Base-by-base conservation (phyloP, 805 yeast genomes). In the Hanseniaspora meyeri region DNA sequence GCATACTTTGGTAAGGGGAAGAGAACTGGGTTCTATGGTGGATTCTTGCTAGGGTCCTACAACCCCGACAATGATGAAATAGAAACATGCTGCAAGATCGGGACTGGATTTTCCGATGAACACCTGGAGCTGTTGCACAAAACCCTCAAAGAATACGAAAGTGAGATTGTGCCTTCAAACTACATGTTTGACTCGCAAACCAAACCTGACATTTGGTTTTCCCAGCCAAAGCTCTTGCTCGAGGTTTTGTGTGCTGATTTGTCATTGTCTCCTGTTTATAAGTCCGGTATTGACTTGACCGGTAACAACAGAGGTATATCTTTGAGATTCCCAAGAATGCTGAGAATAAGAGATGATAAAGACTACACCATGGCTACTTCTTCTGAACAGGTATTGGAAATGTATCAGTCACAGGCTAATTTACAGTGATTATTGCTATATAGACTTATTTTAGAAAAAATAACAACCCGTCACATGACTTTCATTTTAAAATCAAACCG, bases 51-150 rank as follows among this genome's bases (percentile, higher is more conserved):
- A 51, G 97, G 95, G 0, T 84, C 95, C 34, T 91, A 88, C 66
- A 93, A 93, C 64, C 82, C 81, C 57, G 96, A 91, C 58, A 79
- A 88, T 0, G 97, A 95, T 24, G 97, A 90, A 64, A 88, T 79
- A 66, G 97, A 93, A 68, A 86, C 97, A 0, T 84, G 95, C 43
- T 93, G 98, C 72, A 93, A 93, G 68, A 90, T 95, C 56, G 98
- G 98, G 49, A 93, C 98, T 0, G 98, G 98, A 0, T 93, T 93
- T 65, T 80, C 89, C 43, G 98, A 93, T 61, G 97, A 84, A 61
- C 77, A 82, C 64, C 74, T 93, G 57, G 80, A 79, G 38, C 70
- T 70, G 31, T 67, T 93, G 36, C 74, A 82, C 63, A 77, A 76
- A 29, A 74, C 74, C 50, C 74, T 93, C 58, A 79, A 82, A 43